Percentiles rank a stretch among this genome's conserved stretches.
Conservation (phyloP, 2,329 filamentous ascomycete genomes). For the Mariannaea elegans region DNA sequence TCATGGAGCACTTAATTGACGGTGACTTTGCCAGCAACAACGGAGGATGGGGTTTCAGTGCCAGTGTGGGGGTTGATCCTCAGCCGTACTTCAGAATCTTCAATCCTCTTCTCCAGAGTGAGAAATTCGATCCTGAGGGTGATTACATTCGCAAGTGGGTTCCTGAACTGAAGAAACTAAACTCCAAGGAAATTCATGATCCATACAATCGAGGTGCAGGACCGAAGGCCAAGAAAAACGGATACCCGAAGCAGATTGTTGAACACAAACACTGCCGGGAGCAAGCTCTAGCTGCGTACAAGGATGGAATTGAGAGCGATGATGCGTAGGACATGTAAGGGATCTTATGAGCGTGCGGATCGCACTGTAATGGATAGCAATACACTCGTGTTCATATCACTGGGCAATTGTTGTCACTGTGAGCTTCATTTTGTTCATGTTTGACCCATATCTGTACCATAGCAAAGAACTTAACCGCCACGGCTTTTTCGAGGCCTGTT, state of each 20-base stretch:
- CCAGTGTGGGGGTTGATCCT: slow-evolving; percentile 79
- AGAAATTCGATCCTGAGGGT: slow-evolving; percentile 83
- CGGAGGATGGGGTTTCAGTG: slow-evolving; percentile 65
- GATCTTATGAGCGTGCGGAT: not conserved
- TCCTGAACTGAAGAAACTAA: slow-evolving; percentile 72
- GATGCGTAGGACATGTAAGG: slow-evolving; percentile 27
- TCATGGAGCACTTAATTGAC: slow-evolving; percentile 83
- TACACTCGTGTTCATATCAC: not conserved
- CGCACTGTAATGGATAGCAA: not conserved
- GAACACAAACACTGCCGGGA: slow-evolving; percentile 76
- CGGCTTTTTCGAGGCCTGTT: slow-evolving; percentile 68
- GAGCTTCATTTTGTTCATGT: slow-evolving; percentile 51
- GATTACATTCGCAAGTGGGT: slow-evolving; percentile 87
- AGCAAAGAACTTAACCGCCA: slow-evolving; percentile 62
- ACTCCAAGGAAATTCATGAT: slow-evolving; percentile 79
- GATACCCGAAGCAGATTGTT: slow-evolving; percentile 80
- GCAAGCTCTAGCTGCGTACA: slow-evolving; percentile 75
- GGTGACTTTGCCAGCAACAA: slow-evolving; percentile 85
- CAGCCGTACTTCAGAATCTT: slow-evolving; percentile 94
- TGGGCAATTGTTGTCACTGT: slow-evolving; percentile 12
- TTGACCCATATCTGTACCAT: slow-evolving; percentile 74
- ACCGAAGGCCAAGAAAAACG: slow-evolving; percentile 66
- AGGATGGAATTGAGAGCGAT: slow-evolving; percentile 54
- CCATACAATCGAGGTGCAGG: slow-evolving; percentile 75
- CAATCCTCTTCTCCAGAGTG: slow-evolving; percentile 84